Conservation (phyloP, 2,329 filamentous ascomycete species). For the Xylariomycetidae sp. region DNA sequence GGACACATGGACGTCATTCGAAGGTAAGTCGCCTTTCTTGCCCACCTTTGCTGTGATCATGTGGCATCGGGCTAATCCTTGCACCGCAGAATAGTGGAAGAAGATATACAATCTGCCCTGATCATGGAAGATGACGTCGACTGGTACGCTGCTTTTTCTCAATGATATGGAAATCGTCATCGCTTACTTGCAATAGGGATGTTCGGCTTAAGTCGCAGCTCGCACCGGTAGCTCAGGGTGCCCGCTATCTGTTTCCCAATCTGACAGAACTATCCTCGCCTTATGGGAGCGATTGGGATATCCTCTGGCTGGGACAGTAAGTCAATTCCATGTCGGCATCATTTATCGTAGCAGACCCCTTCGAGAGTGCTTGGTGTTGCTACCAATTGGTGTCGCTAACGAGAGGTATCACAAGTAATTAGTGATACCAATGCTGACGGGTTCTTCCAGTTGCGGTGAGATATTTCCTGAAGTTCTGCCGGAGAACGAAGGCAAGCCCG, state of each 20-base stretch:
- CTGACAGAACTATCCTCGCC: conserved; percentile 16
- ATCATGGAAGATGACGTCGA: conserved; percentile 37
- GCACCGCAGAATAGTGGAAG: conserved; percentile 29
- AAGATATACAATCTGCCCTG: conserved; percentile 29
- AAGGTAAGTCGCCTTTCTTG: conserved; percentile 21
- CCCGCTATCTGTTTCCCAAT: conserved; percentile 26
- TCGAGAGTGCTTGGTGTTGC: too few species aligned
- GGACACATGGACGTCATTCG: conserved; percentile 34
- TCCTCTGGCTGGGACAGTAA: conserved; percentile 27
- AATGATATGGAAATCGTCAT: too few species aligned
- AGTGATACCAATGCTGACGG: too few species aligned
- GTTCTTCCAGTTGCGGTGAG: conserved; percentile 24
- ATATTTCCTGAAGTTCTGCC: conserved; percentile 22
- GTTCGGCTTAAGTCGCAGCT: conserved; percentile 29
- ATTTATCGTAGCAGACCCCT: too few species aligned
- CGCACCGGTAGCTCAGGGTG: conserved; percentile 25
- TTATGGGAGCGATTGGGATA: conserved; percentile 21
- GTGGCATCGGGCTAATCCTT: too few species aligned
- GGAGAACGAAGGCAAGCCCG: conserved; percentile 17
- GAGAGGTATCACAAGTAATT: too few species aligned
- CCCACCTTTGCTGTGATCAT: too few species aligned
- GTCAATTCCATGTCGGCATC: too few species aligned
- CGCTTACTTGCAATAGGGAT: too few species aligned
- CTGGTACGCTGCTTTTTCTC: too few species aligned
- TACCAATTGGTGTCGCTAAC: too few species aligned